These are phyloP conservation scores for Debaryomycetaceae sp. DNA, from an alignment of 1,139 yeast species.

Conservation along the genomic window DNA sequence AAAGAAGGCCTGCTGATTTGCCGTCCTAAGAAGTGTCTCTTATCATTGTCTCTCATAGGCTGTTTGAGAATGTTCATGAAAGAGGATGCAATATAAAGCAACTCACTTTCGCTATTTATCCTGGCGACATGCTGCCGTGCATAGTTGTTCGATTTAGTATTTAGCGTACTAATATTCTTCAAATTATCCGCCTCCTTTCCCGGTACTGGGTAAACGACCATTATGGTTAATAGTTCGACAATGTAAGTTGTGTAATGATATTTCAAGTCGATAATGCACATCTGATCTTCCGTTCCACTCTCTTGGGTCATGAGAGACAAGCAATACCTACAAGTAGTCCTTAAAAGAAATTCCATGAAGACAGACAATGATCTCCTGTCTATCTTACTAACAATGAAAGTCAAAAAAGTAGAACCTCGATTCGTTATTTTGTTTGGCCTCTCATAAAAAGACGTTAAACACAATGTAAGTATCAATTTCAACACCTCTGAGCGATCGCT, in stretches of 20 bases:
- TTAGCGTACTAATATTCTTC: constrained; percentile 6
- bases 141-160: constrained; percentile 38
- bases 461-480: constrained; percentile 57
- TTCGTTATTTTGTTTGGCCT: constrained; percentile 42
- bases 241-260: constrained; percentile 53
- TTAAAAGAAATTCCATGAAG: constrained; percentile 67
- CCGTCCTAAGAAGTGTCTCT: constrained; percentile 13
- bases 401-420: constrained; percentile 56
- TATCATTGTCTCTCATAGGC: constrained; percentile 32
- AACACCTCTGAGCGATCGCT: constrained; percentile 66
- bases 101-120: constrained; percentile 51
- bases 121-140: constrained; percentile 52
- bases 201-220: constrained; percentile 68
- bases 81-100: constrained; percentile 44
- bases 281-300: constrained; percentile 19
- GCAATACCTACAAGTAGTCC: constrained; percentile 43
- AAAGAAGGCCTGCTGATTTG: constrained; percentile 33
- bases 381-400: constrained; percentile 51
- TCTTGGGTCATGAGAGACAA: neutral
- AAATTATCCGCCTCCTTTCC: constrained; percentile 20
- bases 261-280: constrained; percentile 44
- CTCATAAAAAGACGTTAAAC: constrained; percentile 60
- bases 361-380: constrained; percentile 50
- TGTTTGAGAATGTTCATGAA: constrained; percentile 44
- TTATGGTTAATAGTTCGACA: constrained; percentile 57